These are phyloP conservation scores for Coemansia sp. DNA, from an alignment of 192 early-diverging fungal species.

Conservation along the genomic window DNA sequence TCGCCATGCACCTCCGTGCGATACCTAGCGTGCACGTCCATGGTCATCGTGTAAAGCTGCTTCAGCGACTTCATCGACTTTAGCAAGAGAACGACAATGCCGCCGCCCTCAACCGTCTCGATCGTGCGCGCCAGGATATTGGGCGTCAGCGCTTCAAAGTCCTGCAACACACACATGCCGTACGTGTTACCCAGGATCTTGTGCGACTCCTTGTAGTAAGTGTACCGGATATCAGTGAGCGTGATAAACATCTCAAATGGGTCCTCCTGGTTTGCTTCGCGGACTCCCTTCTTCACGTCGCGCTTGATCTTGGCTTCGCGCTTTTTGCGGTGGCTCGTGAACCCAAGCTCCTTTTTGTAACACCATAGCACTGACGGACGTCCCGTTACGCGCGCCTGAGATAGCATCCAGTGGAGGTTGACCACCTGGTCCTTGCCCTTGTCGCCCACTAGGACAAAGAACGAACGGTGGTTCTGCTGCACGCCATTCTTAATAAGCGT, in stretches of 20 bases:
- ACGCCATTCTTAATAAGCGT: constrained; percentile 92
- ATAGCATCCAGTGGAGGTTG: constrained; percentile 95
- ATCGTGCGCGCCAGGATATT: constrained; percentile 96
- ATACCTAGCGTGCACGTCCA: constrained; percentile 98
- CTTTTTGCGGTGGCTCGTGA: constrained; percentile 96
- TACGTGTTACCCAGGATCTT: constrained; percentile 98
- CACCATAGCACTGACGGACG: constrained; percentile 99
- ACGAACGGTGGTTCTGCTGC: constrained; percentile 88
- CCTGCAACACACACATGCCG: constrained; percentile 98
- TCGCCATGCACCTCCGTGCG: constrained; percentile 94
- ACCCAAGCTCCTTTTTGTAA: constrained; percentile 98
- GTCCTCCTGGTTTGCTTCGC: constrained; percentile 93
- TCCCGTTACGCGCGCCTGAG: constrained; percentile 88
- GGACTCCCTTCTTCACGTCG: constrained; percentile 88
- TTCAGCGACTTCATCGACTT: constrained; percentile 96
- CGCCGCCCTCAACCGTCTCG: constrained; percentile 98
- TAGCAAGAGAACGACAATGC: constrained; percentile 89
- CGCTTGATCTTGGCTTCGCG: constrained; percentile 94
- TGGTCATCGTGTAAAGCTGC: constrained; percentile 97
- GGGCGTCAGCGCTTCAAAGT: constrained; percentile 98
- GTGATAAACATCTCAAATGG: constrained; percentile 99
- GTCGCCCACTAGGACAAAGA: constrained; percentile 97
- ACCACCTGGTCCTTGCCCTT: constrained; percentile 90
- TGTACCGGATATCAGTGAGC: constrained; percentile 95
- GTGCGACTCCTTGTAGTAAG: constrained; percentile 99